Percentiles rank a stretch among this genome's conserved stretches.
Evolutionary conservation across 2,329 filamentous ascomycete species (phyloP).

Genomic region (Lachnellula arida): DNA sequence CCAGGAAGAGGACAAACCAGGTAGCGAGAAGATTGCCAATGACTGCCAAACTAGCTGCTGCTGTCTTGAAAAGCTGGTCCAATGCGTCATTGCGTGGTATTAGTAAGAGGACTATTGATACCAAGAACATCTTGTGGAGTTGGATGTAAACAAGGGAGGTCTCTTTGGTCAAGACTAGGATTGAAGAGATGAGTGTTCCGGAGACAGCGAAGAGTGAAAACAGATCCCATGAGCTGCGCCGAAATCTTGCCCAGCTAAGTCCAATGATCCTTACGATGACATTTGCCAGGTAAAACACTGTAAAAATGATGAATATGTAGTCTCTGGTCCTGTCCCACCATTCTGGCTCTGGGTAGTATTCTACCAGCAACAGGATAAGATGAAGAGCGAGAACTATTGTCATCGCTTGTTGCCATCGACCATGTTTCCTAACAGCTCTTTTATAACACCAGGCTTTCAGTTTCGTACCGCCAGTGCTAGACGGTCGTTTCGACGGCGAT

Average conservation of each 20-base stretch:
- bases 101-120: slow-evolving; percentile 80
- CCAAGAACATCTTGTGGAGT: slow-evolving; percentile 90
- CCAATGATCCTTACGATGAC: slow-evolving; percentile 80
- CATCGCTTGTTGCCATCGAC: slow-evolving; percentile 81
- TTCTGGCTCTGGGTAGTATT: slow-evolving; percentile 72
- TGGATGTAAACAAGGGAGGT: slow-evolving; percentile 62
- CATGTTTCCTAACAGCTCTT: slow-evolving; percentile 87
- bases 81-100: slow-evolving; percentile 96
- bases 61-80: slow-evolving; percentile 98
- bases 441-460: slow-evolving; percentile 96
- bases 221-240: slow-evolving; percentile 91
- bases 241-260: slow-evolving; percentile 86
- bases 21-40: slow-evolving; percentile 92
- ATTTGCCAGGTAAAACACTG: slow-evolving; percentile 76
- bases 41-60: slow-evolving; percentile 83
- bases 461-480: slow-evolving; percentile 66
- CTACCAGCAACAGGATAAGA: slow-evolving; percentile 74
- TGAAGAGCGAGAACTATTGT: slow-evolving; percentile 79
- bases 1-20: slow-evolving; percentile 94
- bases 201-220: slow-evolving; percentile 77
- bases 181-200: slow-evolving; percentile 77
- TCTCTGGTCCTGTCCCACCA: slow-evolving; percentile 71
- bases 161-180: slow-evolving; percentile 63
- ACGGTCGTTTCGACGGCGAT: slow-evolving; percentile 87
- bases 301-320: slow-evolving; percentile 74